phyloP scores from a whole-genome alignment of 495 filamentous ascomycete genomes.

The Neurospora sp. region DNA sequence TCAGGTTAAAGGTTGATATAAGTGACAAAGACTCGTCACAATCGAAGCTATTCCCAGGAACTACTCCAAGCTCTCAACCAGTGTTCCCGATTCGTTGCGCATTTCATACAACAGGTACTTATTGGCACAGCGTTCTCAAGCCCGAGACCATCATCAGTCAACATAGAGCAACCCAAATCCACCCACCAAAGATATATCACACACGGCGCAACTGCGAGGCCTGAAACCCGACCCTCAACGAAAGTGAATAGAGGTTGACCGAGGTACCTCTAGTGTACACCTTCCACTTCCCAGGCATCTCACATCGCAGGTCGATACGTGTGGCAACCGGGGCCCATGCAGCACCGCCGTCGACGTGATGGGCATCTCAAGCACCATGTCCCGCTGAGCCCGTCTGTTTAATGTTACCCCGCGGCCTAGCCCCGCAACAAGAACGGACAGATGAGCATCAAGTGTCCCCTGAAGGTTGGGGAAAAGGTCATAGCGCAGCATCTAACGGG shows the following conservation, averaged over 20 bases:
- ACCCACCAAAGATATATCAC: background rate
- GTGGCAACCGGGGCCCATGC: background rate
- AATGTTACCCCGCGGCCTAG: background rate
- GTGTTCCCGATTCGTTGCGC: background rate
- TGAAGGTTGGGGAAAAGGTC: background rate
- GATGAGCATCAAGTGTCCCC: background rate
- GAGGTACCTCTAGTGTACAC: background rate
- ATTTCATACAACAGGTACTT: background rate
- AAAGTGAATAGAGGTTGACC: background rate
- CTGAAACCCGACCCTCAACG: background rate
- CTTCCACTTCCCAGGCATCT: background rate
- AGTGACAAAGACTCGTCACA: background rate
- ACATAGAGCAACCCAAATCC: background rate
- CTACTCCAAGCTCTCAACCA: background rate
- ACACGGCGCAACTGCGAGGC: background rate
- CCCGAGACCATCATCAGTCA: background rate
- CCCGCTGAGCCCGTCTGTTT: background rate
- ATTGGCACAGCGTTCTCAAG: background rate
- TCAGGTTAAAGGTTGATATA: background rate
- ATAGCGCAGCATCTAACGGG: background rate
- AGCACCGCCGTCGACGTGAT: background rate
- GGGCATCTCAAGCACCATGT: background rate
- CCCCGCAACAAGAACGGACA: background rate
- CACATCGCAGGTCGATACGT: background rate
- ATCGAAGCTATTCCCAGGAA: background rate